phyloP scores from a whole-genome alignment of 2,329 filamentous ascomycete species.

The Zymoseptoria brevis region DNA sequence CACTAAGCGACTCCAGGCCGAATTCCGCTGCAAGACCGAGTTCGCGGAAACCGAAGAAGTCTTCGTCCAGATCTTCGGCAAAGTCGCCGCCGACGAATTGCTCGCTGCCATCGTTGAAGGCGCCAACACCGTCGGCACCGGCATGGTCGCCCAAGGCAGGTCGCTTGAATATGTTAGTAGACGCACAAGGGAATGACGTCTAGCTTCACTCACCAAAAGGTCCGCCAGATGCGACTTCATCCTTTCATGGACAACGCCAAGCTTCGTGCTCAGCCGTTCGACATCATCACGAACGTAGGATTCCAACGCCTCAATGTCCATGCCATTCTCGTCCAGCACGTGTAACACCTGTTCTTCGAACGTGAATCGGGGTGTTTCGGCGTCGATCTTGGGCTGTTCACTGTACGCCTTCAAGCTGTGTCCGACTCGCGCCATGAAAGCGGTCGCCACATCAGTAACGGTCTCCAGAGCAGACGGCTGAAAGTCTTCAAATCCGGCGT shows the following conservation, averaged over 20 bases:
- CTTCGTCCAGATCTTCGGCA: constrained; percentile 92
- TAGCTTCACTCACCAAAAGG: constrained; percentile 50
- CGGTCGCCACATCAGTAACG: constrained; percentile 78
- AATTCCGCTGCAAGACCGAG: constrained; percentile 88
- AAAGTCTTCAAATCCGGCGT: constrained; percentile 92
- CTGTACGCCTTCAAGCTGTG: constrained; percentile 73
- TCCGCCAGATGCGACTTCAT: constrained; percentile 93
- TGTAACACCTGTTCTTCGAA: constrained; percentile 83
- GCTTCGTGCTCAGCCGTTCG: constrained; percentile 72
- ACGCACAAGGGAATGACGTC: neutral
- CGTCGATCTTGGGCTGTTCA: constrained; percentile 61
- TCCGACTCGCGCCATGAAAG: constrained; percentile 81
- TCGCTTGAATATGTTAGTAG: constrained; percentile 41
- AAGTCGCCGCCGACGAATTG: constrained; percentile 97
- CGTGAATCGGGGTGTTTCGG: constrained; percentile 55
- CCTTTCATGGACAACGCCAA: constrained; percentile 79
- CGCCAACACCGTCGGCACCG: constrained; percentile 74
- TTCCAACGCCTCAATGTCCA: constrained; percentile 74
- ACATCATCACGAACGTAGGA: constrained; percentile 86
- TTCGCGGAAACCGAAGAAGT: constrained; percentile 98
- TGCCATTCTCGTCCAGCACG: constrained; percentile 73
- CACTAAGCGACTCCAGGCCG: constrained; percentile 76
- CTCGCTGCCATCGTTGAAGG: constrained; percentile 94
- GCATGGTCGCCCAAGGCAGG: constrained; percentile 71
- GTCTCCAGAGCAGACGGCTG: constrained; percentile 90